Evolutionary conservation across 2,329 filamentous ascomycete genomes (phyloP).

Genomic region (Stagonosporopsis chrysanthemi): DNA sequence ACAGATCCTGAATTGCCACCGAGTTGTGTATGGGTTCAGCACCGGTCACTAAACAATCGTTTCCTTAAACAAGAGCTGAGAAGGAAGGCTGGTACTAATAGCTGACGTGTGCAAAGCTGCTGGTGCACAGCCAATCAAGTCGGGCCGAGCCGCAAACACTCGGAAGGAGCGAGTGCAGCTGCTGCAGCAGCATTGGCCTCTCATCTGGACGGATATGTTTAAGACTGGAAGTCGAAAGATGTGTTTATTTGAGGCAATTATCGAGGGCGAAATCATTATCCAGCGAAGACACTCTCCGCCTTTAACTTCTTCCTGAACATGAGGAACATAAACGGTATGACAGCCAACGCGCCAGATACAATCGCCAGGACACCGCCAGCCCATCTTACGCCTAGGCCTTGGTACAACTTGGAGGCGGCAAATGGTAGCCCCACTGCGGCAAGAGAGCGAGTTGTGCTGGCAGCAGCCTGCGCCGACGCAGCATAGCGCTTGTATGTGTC

Average conservation of each 20-base stretch:
- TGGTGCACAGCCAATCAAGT: background rate
- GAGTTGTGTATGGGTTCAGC: background rate
- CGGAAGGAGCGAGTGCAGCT: too few species aligned
- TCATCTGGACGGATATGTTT: too few species aligned
- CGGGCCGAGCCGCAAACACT: background rate
- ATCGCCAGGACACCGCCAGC: slow-evolving; percentile 3
- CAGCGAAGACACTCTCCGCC: slow-evolving; percentile 7
- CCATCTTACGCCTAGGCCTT: slow-evolving; percentile 3
- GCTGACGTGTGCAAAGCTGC: background rate
- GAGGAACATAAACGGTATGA: slow-evolving; percentile 10
- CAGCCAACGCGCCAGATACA: slow-evolving; percentile 6
- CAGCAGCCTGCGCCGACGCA: slow-evolving; percentile 61
- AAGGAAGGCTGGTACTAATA: background rate
- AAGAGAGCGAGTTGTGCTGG: slow-evolving; percentile 8
- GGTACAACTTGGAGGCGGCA: slow-evolving; percentile 5
- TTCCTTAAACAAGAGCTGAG: background rate
- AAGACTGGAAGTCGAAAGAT: background rate
- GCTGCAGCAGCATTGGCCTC: background rate
- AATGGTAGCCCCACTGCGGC: slow-evolving; percentile 6
- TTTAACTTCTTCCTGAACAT: slow-evolving; percentile 1
- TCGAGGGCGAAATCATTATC: background rate
- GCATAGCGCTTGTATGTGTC: slow-evolving; percentile 70
- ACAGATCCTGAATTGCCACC: background rate
- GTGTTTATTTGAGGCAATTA: background rate
- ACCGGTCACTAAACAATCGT: background rate